Evolutionary conservation across 345 rosid species (phyloP).

Genomic region (Brassica carinata): DNA sequence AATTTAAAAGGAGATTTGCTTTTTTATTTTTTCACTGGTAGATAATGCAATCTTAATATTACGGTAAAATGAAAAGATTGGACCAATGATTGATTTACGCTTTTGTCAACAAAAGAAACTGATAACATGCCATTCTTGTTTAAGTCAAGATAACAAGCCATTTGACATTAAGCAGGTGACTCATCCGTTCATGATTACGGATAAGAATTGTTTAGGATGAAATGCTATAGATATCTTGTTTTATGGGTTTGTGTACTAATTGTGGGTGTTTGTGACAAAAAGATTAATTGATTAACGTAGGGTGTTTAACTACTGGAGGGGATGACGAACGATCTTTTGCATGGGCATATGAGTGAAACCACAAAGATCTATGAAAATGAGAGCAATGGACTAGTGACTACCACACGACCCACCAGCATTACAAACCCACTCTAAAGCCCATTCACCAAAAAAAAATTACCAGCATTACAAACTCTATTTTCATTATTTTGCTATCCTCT

Average conservation of each 20-base stretch:
- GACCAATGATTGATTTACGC: not conserved
- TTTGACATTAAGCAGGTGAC: not conserved
- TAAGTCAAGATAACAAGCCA: not conserved
- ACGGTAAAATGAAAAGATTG: not conserved
- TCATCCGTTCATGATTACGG: not conserved
- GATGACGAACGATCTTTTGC: not conserved
- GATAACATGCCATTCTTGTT: not conserved
- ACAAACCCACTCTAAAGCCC: too few relatives aligned
- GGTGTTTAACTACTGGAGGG: not conserved
- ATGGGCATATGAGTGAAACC: not conserved
- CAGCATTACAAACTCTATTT: not conserved
- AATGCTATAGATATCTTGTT: not conserved
- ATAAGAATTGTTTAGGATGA: not conserved
- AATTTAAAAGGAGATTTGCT: not conserved
- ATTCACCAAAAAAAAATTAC: not conserved
- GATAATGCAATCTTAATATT: not conserved
- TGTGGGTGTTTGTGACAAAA: not conserved
- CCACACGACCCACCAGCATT: too few relatives aligned
- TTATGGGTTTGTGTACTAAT: not conserved
- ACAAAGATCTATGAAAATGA: not conserved
- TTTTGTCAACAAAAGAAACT: conserved; percentile 1
- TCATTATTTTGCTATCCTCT: too few relatives aligned
- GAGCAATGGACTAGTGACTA: not conserved
- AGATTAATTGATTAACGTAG: not conserved
- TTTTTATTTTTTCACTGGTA: not conserved